Percentiles rank a stretch among this genome's conserved stretches.
Evolutionary conservation across 2,329 filamentous ascomycete genomes (phyloP).

Genomic region (Pseudogymnoascus sp.): DNA sequence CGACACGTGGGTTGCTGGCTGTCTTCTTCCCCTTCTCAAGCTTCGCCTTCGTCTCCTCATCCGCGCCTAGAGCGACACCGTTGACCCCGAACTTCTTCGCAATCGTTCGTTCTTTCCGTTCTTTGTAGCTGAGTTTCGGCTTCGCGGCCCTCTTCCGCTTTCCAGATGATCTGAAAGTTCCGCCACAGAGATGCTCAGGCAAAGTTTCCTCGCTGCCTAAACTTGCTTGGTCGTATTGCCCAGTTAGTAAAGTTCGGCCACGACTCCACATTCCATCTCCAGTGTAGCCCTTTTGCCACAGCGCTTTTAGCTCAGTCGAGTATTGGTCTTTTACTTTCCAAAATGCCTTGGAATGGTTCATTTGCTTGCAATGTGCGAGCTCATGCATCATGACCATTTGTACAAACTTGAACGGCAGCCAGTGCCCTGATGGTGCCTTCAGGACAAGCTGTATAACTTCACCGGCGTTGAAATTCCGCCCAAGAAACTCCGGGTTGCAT

Average conservation of each 20-base stretch:
- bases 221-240: conserved; percentile 47
- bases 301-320: conserved; percentile 56
- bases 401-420: conserved; percentile 76
- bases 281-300: conserved; percentile 64
- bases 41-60: conserved; percentile 46
- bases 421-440: conserved; percentile 54
- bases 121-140: conserved; percentile 28
- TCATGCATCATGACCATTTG: conserved; percentile 93
- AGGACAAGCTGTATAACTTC: conserved; percentile 82
- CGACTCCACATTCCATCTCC: conserved; percentile 80
- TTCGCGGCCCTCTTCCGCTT: conserved; percentile 45
- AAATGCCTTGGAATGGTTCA: conserved; percentile 79
- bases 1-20: conserved; percentile 49
- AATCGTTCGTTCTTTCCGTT: conserved; percentile 43
- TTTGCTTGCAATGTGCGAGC: conserved; percentile 78
- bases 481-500: conserved; percentile 77
- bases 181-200: conserved; percentile 70
- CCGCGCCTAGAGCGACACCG: conserved; percentile 32
- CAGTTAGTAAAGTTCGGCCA: conserved; percentile 54
- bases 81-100: conserved; percentile 48
- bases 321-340: conserved; percentile 72
- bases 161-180: conserved; percentile 57
- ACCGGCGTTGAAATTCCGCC: conserved; percentile 83
- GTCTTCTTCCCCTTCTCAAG: conserved; percentile 41
- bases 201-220: conserved; percentile 46